Evolutionary conservation across 208 protist species (phyloP).

Genomic region (Leishmania martiniquensis): DNA sequence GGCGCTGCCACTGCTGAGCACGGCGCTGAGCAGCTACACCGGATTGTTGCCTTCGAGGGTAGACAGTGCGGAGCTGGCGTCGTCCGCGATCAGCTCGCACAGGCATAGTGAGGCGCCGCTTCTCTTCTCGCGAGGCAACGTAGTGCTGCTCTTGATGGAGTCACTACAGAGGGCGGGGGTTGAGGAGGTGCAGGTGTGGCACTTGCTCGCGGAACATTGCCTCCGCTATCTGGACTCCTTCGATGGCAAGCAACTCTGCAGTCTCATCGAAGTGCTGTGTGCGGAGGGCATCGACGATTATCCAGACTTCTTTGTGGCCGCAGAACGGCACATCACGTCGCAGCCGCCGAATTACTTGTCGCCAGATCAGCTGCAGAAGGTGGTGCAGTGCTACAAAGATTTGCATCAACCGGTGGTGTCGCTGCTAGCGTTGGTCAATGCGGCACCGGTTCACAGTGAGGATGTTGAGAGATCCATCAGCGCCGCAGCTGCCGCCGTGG

Average conservation of each 20-base stretch:
- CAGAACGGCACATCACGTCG: slow-evolving; percentile 62
- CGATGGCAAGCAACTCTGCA: slow-evolving; percentile 63
- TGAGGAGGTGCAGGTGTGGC: slow-evolving; percentile 73
- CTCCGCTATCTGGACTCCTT: slow-evolving; percentile 65
- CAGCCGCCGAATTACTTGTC: slow-evolving; percentile 51
- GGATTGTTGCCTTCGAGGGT: neutral
- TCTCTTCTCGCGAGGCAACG: slow-evolving; percentile 20
- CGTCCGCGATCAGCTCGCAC: neutral
- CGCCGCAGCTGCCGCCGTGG: slow-evolving; percentile 22
- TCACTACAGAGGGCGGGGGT: slow-evolving; percentile 51
- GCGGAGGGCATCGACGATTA: slow-evolving; percentile 56
- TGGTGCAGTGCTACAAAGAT: slow-evolving; percentile 72
- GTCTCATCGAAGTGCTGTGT: slow-evolving; percentile 60
- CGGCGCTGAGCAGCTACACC: slow-evolving; percentile 43
- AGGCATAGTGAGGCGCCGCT: slow-evolving; percentile 5
- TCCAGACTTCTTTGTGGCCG: slow-evolving; percentile 79
- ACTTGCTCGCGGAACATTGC: slow-evolving; percentile 74
- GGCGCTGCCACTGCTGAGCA: slow-evolving; percentile 58
- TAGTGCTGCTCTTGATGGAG: slow-evolving; percentile 52
- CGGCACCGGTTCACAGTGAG: slow-evolving; percentile 17
- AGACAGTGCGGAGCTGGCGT: neutral
- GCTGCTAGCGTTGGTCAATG: slow-evolving; percentile 49
- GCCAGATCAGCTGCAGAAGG: slow-evolving; percentile 48
- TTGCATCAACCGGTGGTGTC: slow-evolving; percentile 64
- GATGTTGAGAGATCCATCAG: slow-evolving; percentile 29